These are phyloP conservation scores for Castanea sativa DNA, from an alignment of 306 rosid species.

Conservation along the genomic window DNA sequence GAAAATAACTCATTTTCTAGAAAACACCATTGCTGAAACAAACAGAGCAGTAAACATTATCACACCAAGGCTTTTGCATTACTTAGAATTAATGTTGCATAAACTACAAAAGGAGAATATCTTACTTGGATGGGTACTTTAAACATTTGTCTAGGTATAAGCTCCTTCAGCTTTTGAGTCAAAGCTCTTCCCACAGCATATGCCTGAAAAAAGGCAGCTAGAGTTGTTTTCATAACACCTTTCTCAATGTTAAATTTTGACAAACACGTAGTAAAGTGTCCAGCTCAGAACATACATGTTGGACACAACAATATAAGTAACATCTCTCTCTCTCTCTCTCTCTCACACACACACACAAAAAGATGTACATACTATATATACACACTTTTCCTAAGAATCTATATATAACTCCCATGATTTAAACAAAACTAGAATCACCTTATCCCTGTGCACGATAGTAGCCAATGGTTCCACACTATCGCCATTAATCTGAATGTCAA, in stretches of 20 bases:
- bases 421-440: slow-evolving; percentile 39
- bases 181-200: slow-evolving; percentile 93
- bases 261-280: background rate
- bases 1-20: too few relatives aligned
- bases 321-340: background rate
- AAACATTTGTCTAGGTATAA: slow-evolving; percentile 97
- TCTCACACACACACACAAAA: background rate
- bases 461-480: slow-evolving; percentile 85
- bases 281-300: background rate
- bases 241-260: background rate
- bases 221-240: slow-evolving; percentile 19
- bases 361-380: background rate
- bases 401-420: background rate
- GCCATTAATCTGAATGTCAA: slow-evolving; percentile 85
- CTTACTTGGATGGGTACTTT: slow-evolving; percentile 91
- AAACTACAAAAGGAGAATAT: slow-evolving; percentile 10
- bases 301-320: background rate
- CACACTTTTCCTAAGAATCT: background rate
- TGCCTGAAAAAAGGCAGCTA: slow-evolving; percentile 52
- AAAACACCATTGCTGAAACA: too few relatives aligned
- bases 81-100: background rate
- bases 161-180: slow-evolving; percentile 91
- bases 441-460: slow-evolving; percentile 81
- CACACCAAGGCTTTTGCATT: slow-evolving; percentile 13
- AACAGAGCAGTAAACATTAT: background rate